These are phyloP conservation scores for Barnettozyma salicaria DNA, from an alignment of 805 yeast genomes.

Conservation along the genomic window DNA sequence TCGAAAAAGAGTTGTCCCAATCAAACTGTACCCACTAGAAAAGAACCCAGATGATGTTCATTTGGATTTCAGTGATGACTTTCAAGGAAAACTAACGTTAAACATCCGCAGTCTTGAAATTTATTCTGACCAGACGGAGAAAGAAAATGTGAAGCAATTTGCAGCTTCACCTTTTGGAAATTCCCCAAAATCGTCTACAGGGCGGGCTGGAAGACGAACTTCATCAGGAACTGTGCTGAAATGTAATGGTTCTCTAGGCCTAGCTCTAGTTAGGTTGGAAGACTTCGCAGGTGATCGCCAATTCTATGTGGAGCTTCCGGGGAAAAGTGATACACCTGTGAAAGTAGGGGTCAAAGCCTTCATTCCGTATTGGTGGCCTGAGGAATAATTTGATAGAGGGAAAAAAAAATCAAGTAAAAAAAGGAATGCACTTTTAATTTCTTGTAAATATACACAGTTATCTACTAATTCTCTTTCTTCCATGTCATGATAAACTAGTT, in stretches of 20 bases:
- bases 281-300: slow-evolving; percentile 33
- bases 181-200: background rate
- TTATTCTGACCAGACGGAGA: slow-evolving; percentile 11
- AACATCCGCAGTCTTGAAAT: slow-evolving; percentile 20
- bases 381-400: slow-evolving; percentile 7
- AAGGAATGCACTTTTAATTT: too few species aligned
- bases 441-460: background rate
- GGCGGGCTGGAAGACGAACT: slow-evolving; percentile 27
- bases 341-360: slow-evolving; percentile 44
- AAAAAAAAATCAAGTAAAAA: too few species aligned
- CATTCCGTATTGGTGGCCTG: slow-evolving; percentile 76
- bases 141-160: slow-evolving; percentile 16
- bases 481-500: slow-evolving; percentile 1
- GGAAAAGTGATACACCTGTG: slow-evolving; percentile 17
- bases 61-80: slow-evolving; percentile 12
- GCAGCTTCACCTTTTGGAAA: slow-evolving; percentile 38
- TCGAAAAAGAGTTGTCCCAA: slow-evolving; percentile 79
- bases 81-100: slow-evolving; percentile 1
- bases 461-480: too few species aligned
- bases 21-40: slow-evolving; percentile 28
- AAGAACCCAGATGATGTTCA: slow-evolving; percentile 17
- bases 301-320: slow-evolving; percentile 28
- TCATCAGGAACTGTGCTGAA: slow-evolving; percentile 58
- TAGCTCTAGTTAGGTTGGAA: slow-evolving; percentile 52
- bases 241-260: slow-evolving; percentile 53